Percentiles rank a stretch among this genome's conserved stretches.
Conservation (phyloP, 2,329 filamentous ascomycete species). For the Trichophyton verrucosum region DNA sequence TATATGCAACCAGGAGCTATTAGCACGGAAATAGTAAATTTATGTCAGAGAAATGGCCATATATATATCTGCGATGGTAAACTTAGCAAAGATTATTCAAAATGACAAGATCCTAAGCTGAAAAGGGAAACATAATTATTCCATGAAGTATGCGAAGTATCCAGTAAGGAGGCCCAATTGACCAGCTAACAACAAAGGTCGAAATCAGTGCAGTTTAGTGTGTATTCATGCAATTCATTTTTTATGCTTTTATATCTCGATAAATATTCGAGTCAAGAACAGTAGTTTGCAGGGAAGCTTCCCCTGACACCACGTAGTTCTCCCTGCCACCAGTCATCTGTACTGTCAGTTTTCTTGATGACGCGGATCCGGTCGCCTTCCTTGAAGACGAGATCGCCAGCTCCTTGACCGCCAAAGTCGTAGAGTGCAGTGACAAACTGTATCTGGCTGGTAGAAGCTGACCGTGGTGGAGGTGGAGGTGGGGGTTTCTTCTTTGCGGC, state of each 20-base stretch:
- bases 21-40: not conserved
- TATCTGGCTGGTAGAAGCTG: conserved; percentile 40
- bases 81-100: too few species aligned
- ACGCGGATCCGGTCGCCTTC: conserved; percentile 70
- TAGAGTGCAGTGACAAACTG: conserved; percentile 60
- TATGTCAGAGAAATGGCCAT: too few species aligned
- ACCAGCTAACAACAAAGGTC: not conserved
- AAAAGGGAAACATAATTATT: not conserved
- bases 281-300: conserved; percentile 76
- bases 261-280: conserved; percentile 29
- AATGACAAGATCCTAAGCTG: not conserved
- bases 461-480: conserved; percentile 54
- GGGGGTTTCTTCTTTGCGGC: conserved; percentile 60
- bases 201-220: not conserved
- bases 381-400: conserved; percentile 59
- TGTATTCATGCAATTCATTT: not conserved
- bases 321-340: conserved; percentile 81
- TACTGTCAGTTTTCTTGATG: conserved; percentile 63
- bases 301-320: conserved; percentile 57
- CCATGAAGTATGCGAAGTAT: not conserved
- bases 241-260: not conserved
- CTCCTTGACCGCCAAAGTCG: conserved; percentile 56
- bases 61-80: too few species aligned
- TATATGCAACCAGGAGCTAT: not conserved
- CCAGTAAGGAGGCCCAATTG: not conserved